Base-by-base conservation (phyloP, 2,329 filamentous ascomycete species). In the Gaeumannomyces sp. region DNA sequence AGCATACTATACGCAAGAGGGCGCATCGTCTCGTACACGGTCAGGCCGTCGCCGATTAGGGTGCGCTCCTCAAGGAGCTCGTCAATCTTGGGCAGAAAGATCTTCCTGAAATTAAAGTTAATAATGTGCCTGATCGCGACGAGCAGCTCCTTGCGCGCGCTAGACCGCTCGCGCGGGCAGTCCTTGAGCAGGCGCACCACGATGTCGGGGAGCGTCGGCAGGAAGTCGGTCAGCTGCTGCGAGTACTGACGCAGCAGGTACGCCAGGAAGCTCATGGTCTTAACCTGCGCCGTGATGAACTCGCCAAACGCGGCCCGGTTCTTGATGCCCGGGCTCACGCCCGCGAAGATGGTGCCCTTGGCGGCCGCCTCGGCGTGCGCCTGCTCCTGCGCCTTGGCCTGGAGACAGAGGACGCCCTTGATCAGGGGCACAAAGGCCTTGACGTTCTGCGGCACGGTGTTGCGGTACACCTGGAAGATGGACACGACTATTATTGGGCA, bases 401-500 rank as follows among this genome's bases (percentile, higher is more conserved):
- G 92, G 11, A 97, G 83, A 68, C 92, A 83, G 38, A 99, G 80
- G 35, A 97, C 93, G 59, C 87, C 87, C 80, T 97, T 97, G 73
- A 99, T 99, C 28, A 96, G 82, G 3, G 95, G 94, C 7, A 98
- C 92, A 72, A 99, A 98, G 13, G 89, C 84, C 77, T 91, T 93
- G 62, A 99, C 93, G 72, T 97, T 97, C 65, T 89, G 84, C 53
- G 87, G 82, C 2, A 97, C 94, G 6, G 89, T 89, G 60, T 78
- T 81, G 61, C 93, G 87, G 72, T 99, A 95, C 6, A 94, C 90
- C 77, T 99, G 95, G 75, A 99, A 98, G 69, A 99, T 92, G 4
- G 94, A 98, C 1, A 99, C 95, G 4, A 99, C 95, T 57, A 99
- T 98, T 63, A 99, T 99, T 0, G 95, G 95, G 71, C 95, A 99